phyloP scores from a whole-genome alignment of 768 basidiomycete species.

The Cubamyces sp. region DNA sequence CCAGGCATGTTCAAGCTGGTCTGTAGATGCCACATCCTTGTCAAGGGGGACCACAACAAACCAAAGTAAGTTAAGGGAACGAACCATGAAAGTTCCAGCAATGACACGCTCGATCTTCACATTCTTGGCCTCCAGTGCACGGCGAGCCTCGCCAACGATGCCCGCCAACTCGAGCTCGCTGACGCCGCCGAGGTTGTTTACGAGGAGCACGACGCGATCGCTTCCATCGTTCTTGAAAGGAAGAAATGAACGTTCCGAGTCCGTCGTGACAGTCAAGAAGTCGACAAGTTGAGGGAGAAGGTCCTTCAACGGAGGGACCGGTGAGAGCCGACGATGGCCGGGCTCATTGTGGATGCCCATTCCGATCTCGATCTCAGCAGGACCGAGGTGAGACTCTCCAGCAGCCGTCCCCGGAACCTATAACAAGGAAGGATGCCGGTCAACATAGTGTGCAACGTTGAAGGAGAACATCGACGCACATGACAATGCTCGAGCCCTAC shows the following conservation, averaged over 20 bases:
- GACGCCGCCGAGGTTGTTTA: slow-evolving; percentile 88
- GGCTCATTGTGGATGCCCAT: slow-evolving; percentile 93
- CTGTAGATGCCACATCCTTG: slow-evolving; percentile 39
- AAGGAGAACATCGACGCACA: slow-evolving; percentile 43
- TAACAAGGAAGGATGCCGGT: not conserved
- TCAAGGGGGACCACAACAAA: not conserved
- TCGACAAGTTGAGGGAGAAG: slow-evolving; percentile 74
- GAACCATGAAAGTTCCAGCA: slow-evolving; percentile 86
- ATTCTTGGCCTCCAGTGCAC: slow-evolving; percentile 56
- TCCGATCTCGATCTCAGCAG: slow-evolving; percentile 82
- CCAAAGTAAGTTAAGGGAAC: slow-evolving; percentile 17
- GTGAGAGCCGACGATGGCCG: slow-evolving; percentile 68
- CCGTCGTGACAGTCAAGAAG: slow-evolving; percentile 69
- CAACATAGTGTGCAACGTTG: not conserved
- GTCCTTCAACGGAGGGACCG: slow-evolving; percentile 69
- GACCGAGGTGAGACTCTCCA: slow-evolving; percentile 54
- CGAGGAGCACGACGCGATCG: slow-evolving; percentile 76
- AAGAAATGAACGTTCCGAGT: slow-evolving; percentile 78
- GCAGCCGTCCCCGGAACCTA: slow-evolving; percentile 81
- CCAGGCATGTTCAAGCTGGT: slow-evolving; percentile 94
- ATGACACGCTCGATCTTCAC: slow-evolving; percentile 66
- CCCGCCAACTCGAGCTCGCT: slow-evolving; percentile 82
- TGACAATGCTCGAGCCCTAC: slow-evolving; percentile 90
- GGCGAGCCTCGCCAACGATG: slow-evolving; percentile 64
- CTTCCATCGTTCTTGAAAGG: slow-evolving; percentile 63